A percentile compares a stretch with the other conserved stretches of the same genome.
Evolutionary conservation across 208 protist genomes (phyloP).

Genomic region (Herpetomonas muscarum): DNA sequence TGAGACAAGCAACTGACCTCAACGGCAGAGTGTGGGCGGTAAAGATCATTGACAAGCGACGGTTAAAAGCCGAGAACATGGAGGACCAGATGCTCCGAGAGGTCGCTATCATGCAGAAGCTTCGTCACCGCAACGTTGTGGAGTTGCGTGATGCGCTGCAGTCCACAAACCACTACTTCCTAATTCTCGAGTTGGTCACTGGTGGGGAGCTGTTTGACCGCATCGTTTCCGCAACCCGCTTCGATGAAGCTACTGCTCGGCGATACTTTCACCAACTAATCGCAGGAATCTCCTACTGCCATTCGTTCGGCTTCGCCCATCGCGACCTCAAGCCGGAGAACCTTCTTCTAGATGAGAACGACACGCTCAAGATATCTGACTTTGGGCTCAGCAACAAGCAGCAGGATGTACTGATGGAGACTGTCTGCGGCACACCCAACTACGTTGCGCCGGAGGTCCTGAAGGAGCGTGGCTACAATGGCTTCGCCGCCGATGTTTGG

Average conservation of each 20-base stretch:
- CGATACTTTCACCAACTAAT: slow-evolving; percentile 96
- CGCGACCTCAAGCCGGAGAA: slow-evolving; percentile 92
- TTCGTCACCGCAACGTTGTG: slow-evolving; percentile 86
- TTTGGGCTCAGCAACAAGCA: slow-evolving; percentile 89
- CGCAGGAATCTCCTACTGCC: slow-evolving; percentile 88
- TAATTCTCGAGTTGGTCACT: slow-evolving; percentile 87
- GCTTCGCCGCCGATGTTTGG: slow-evolving; percentile 94
- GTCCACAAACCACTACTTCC: slow-evolving; percentile 85
- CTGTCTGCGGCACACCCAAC: slow-evolving; percentile 87
- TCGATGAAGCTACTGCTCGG: slow-evolving; percentile 80
- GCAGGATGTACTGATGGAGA: slow-evolving; percentile 77
- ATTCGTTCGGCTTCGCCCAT: slow-evolving; percentile 82
- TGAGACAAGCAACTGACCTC: slow-evolving; percentile 64
- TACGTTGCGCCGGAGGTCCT: slow-evolving; percentile 93
- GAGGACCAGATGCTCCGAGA: slow-evolving; percentile 90
- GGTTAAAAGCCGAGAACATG: slow-evolving; percentile 80
- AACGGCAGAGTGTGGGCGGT: slow-evolving; percentile 81
- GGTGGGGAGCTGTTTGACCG: slow-evolving; percentile 93
- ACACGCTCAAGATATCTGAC: slow-evolving; percentile 86
- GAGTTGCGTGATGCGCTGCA: slow-evolving; percentile 87
- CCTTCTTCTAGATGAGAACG: slow-evolving; percentile 72
- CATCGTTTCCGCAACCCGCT: slow-evolving; percentile 72
- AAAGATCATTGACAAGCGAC: slow-evolving; percentile 88
- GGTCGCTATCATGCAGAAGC: slow-evolving; percentile 86
- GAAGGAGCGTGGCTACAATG: slow-evolving; percentile 86